Conservation (phyloP, 345 rosid species). For the Bruguiera gymnorhiza region DNA sequence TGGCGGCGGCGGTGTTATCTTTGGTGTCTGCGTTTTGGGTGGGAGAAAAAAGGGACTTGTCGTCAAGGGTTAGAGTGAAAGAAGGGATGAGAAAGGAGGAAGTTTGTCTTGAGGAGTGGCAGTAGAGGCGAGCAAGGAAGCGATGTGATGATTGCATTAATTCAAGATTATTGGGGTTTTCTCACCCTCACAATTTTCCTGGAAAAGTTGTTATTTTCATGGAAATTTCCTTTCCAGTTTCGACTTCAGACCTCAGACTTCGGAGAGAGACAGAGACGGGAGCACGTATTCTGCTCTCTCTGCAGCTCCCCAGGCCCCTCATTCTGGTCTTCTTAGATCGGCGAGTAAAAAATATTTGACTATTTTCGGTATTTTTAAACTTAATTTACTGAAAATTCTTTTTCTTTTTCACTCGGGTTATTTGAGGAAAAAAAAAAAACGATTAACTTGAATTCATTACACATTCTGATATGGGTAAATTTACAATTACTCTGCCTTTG, state of each 20-base stretch:
- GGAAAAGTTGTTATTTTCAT: neutral
- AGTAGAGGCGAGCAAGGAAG: constrained; percentile 49
- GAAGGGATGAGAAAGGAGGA: constrained; percentile 11
- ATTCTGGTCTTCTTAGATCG: no score
- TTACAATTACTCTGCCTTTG: no score
- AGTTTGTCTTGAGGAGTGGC: constrained; percentile 33
- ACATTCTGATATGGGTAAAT: no score
- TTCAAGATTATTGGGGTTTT: neutral
- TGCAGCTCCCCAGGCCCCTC: no score
- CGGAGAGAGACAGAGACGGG: neutral
- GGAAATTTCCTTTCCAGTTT: neutral
- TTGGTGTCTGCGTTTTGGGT: neutral
- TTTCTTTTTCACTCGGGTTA: no score
- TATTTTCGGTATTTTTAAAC: no score
- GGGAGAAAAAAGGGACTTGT: neutral
- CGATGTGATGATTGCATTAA: constrained; percentile 49
- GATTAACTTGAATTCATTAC: no score
- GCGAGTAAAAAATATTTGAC: no score
- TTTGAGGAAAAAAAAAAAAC: no score
- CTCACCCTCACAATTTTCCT: neutral
- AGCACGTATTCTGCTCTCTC: no score
- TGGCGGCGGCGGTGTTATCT: neutral
- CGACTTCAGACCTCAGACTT: neutral
- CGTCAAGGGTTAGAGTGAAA: constrained; percentile 8
- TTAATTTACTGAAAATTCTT: no score